Conservation (phyloP, 805 yeast genomes). For the Isabelozyma heimii region DNA sequence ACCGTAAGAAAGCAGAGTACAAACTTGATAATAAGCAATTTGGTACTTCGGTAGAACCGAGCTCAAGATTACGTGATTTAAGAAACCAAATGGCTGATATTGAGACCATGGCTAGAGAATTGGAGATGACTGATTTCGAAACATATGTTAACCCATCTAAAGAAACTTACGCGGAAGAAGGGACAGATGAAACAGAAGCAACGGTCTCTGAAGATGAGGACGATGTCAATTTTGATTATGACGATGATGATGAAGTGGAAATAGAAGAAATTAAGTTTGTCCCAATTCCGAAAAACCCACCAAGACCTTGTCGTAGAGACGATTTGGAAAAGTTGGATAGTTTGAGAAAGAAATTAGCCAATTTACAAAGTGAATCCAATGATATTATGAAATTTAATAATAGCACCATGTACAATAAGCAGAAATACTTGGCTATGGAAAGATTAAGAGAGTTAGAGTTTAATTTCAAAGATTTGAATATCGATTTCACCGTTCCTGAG, state of each 20-base stretch:
- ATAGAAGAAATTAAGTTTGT: conserved; percentile 7
- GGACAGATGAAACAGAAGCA: conserved; percentile 2
- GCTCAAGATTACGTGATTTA: conserved; percentile 67
- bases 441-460: conserved; percentile 69
- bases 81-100: conserved; percentile 83
- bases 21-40: conserved; percentile 44
- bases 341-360: conserved; percentile 56
- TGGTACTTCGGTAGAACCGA: conserved; percentile 68
- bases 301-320: conserved; percentile 42
- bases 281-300: conserved; percentile 28
- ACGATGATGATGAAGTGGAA: conserved; percentile 17
- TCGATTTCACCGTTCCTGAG: conserved; percentile 21
- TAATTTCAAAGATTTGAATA: conserved; percentile 62
- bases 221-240: conserved; percentile 7
- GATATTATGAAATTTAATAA: conserved; percentile 70
- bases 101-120: conserved; percentile 78
- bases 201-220: not conserved
- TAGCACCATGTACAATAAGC: conserved; percentile 55
- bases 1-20: conserved; percentile 45
- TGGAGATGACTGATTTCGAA: conserved; percentile 82
- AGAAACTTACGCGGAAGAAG: conserved; percentile 14
- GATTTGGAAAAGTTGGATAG: conserved; percentile 56
- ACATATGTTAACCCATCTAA: conserved; percentile 19
- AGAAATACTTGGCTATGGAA: conserved; percentile 65
- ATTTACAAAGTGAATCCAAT: conserved; percentile 70